Percentiles rank a stretch among this genome's conserved stretches.
Evolutionary conservation across 306 rosid species (phyloP).

Genomic region (Crataegus laevigata): DNA sequence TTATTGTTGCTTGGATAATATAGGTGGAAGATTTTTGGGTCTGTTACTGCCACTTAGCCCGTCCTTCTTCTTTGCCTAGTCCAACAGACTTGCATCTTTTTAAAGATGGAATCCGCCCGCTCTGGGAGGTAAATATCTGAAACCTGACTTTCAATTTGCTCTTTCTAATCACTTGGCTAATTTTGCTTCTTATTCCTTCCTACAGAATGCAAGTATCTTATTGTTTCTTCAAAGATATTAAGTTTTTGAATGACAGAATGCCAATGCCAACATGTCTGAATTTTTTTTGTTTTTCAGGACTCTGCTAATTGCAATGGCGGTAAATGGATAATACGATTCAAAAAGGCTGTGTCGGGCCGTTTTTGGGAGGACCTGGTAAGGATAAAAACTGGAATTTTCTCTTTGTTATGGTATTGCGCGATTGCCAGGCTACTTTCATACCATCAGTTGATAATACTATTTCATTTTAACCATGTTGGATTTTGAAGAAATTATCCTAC

Average conservation of each 20-base stretch:
- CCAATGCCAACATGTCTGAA: not conserved
- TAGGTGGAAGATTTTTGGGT: slow-evolving; percentile 97
- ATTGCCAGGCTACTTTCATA: not conserved
- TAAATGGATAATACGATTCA: slow-evolving; percentile 87
- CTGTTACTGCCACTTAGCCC: slow-evolving; percentile 79
- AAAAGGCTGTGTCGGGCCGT: slow-evolving; percentile 81
- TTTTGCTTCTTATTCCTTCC: not conserved
- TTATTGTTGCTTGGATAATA: not conserved
- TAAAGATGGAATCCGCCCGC: slow-evolving; percentile 91
- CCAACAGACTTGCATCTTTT: slow-evolving; percentile 96
- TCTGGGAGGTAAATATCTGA: slow-evolving; percentile 68
- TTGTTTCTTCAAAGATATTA: not conserved
- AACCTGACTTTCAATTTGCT: slow-evolving; percentile 1
- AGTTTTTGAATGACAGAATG: not conserved
- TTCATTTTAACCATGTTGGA: not conserved
- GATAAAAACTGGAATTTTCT: slow-evolving; percentile 4
- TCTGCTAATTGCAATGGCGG: slow-evolving; percentile 97
- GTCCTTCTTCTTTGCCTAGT: slow-evolving; percentile 76
- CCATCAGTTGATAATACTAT: not conserved
- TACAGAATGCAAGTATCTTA: not conserved
- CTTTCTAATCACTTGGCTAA: not conserved
- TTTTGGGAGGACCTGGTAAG: slow-evolving; percentile 96
- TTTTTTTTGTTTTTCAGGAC: slow-evolving; percentile 37
- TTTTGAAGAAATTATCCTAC: not conserved
- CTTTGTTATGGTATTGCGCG: not conserved